phyloP scores from a whole-genome alignment of 2,329 filamentous ascomycete species.

The Aspergillus neotritici region DNA sequence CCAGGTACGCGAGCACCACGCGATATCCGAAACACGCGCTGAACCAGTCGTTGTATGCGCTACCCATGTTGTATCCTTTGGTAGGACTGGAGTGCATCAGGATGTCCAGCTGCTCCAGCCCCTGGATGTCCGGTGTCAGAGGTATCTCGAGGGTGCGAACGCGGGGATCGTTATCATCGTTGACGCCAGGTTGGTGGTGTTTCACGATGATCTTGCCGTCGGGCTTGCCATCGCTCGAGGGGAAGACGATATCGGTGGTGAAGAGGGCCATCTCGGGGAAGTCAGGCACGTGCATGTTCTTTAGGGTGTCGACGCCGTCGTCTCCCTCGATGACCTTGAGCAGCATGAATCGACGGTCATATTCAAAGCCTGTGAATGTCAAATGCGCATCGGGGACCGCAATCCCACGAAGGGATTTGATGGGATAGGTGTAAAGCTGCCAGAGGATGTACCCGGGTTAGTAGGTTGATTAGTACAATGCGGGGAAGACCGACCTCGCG shows the following conservation, averaged over 20 bases:
- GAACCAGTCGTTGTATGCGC: slow-evolving; percentile 60
- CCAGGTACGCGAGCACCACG: slow-evolving; percentile 60
- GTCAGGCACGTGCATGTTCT: slow-evolving; percentile 56
- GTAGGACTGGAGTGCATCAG: slow-evolving; percentile 57
- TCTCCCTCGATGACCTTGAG: slow-evolving; percentile 44
- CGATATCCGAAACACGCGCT: slow-evolving; percentile 58
- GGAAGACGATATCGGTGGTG: slow-evolving; percentile 48
- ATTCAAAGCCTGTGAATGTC: slow-evolving; percentile 55
- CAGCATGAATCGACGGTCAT: slow-evolving; percentile 69
- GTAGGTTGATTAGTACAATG: not conserved
- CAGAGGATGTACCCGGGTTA: not conserved
- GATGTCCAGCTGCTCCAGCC: slow-evolving; percentile 48
- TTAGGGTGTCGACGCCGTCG: slow-evolving; percentile 24
- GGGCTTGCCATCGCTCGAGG: slow-evolving; percentile 11
- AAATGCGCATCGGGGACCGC: slow-evolving; percentile 50
- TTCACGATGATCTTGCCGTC: slow-evolving; percentile 38
- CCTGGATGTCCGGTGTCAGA: slow-evolving; percentile 47
- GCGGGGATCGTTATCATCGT: slow-evolving; percentile 7
- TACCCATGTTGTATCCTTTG: slow-evolving; percentile 59
- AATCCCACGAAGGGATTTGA: slow-evolving; percentile 65
- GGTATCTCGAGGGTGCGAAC: slow-evolving; percentile 48
- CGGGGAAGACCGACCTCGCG: slow-evolving; percentile 23
- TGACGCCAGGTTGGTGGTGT: slow-evolving; percentile 26
- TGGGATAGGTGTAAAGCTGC: slow-evolving; percentile 66
- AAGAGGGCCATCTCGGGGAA: slow-evolving; percentile 61